A percentile compares a stretch with the other conserved stretches of the same genome.
phyloP scores from a whole-genome alignment of 1,139 yeast genomes.

The Yamadazyma sp. region DNA sequence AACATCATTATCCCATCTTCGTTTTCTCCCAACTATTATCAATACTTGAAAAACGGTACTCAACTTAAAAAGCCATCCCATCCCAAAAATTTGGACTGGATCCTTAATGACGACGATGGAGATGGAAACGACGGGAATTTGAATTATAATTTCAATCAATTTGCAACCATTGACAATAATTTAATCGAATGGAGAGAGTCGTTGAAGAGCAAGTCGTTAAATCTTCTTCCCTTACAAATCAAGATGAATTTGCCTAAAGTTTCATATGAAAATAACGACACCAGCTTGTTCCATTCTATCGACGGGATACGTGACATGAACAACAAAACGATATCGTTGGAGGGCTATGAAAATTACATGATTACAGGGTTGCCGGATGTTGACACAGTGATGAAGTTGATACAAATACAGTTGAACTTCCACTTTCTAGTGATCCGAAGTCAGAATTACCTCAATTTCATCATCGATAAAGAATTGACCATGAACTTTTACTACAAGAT shows the following conservation, averaged over 20 bases:
- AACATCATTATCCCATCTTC: constrained; percentile 51
- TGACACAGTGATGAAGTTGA: constrained; percentile 40
- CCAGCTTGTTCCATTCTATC: constrained; percentile 36
- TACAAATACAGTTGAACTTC: constrained; percentile 46
- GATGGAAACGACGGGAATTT: constrained; percentile 54
- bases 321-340: constrained; percentile 26
- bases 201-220: constrained; percentile 30
- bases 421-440: constrained; percentile 46
- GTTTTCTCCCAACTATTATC: constrained; percentile 50
- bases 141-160: constrained; percentile 48
- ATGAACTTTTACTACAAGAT: constrained; percentile 37
- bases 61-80: constrained; percentile 18
- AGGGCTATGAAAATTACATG: constrained; percentile 30
- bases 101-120: constrained; percentile 49
- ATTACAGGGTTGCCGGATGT: constrained; percentile 41
- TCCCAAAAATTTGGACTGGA: constrained; percentile 44
- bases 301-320: constrained; percentile 15
- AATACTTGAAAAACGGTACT: constrained; percentile 37
- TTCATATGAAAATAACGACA: constrained; percentile 16
- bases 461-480: constrained; percentile 46
- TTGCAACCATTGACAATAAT: constrained; percentile 45
- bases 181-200: constrained; percentile 45
- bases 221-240: constrained; percentile 30
- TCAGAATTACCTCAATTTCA: constrained; percentile 47
- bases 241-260: constrained; percentile 39